phyloP scores from a whole-genome alignment of 139 green algal species.

The Chlamydomonas sphaeroides region DNA sequence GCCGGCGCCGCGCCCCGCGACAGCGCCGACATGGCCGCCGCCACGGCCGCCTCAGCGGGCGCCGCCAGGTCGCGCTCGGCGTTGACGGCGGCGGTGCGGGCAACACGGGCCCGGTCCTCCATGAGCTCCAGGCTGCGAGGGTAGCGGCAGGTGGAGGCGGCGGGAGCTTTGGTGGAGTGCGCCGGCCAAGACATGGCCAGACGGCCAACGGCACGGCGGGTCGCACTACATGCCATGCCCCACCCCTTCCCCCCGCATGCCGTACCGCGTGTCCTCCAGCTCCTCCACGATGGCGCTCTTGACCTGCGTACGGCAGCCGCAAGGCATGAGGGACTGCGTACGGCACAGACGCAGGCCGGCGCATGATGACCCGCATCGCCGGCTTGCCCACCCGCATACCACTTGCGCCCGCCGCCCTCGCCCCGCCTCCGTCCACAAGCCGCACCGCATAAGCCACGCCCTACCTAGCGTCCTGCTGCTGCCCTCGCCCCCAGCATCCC shows the following conservation, averaged over 20 bases:
- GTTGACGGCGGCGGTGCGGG: slow-evolving; percentile 21
- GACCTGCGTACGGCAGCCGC: slow-evolving; percentile 44
- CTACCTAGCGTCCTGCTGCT: neutral
- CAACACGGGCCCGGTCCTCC: slow-evolving; percentile 31
- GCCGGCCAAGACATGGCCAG: too few species aligned
- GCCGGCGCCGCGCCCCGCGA: slow-evolving; percentile 48
- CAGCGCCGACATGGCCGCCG: slow-evolving; percentile 70
- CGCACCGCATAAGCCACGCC: neutral
- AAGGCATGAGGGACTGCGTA: too few species aligned
- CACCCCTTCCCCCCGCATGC: too few species aligned
- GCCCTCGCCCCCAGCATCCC: too few species aligned
- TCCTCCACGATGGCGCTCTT: slow-evolving; percentile 90
- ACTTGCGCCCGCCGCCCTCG: too few species aligned
- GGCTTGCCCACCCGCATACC: too few species aligned
- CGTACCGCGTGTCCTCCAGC: slow-evolving; percentile 77
- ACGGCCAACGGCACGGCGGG: too few species aligned
- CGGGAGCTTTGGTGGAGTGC: too few species aligned
- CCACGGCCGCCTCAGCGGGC: slow-evolving; percentile 72
- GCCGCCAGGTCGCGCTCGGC: slow-evolving; percentile 33
- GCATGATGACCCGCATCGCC: too few species aligned
- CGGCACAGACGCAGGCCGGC: too few species aligned
- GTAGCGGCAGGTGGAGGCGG: too few species aligned
- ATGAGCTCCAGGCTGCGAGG: slow-evolving; percentile 13
- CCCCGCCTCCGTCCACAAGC: too few species aligned
- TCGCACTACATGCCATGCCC: neutral